Base-by-base conservation (phyloP, 2,329 filamentous ascomycete genomes). In the Beauveria bassiana region DNA sequence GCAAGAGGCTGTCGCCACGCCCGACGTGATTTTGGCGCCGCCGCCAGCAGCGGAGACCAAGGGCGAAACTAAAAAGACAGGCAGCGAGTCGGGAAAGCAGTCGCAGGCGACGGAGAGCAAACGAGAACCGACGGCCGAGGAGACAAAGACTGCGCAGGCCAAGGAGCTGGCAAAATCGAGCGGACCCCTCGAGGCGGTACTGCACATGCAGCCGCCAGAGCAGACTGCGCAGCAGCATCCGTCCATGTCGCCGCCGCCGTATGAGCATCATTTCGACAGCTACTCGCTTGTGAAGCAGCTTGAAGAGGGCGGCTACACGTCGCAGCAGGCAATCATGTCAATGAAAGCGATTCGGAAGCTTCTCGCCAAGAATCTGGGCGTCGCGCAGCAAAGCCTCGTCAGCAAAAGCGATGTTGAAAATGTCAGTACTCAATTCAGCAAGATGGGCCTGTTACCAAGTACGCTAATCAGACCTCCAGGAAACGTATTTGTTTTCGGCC, bases 211-310 rank as follows among this genome's bases (percentile, higher is more conserved):
- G 16, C 74, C 77, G 5, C 76, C 78, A 8, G 72, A 78, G 51
- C 68, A 69, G n/a, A 66, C 67, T 14, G 70, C 71, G 50, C 69
- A 77, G 53, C 81, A 82, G 66, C 82, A 84, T 24, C 88, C 88
- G 5, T 86, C 92, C 71, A 83, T 89, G 70, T 81, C 85, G 53
- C 83, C 90, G 0, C 85, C 90, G 8, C 89, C 87, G 1, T 96
- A 96, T 71, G 86, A 96, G 40, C 95, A 99, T 76, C 92, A 98
- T 76, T 99, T 99, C 74, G 93, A 99, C 75, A 96, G 88, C 26
- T 99, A 95, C 74, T 87, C 86, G 16, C 83, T 98, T 5, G 95
- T 98, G 18, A 88, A 89, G 70, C 86, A 91, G 68, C 85, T 99
- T 18, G 82, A 87, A 58, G 82, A 86, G 20, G 86, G 86, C 14